Base-by-base conservation (phyloP, 495 filamentous ascomycete species). In the Cairneyella variabilis region DNA sequence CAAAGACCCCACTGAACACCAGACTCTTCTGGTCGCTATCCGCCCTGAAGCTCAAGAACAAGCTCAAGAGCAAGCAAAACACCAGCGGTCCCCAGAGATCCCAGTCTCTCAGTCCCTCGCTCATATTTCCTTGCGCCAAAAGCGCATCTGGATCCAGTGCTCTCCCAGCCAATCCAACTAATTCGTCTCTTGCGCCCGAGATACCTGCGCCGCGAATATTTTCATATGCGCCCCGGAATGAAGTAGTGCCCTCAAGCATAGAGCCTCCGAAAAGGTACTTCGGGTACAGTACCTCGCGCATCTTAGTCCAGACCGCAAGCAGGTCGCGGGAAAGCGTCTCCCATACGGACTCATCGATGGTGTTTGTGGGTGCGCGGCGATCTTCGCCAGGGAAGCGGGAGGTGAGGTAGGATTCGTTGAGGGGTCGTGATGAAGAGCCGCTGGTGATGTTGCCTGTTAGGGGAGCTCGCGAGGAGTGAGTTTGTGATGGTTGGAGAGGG, bases 281-380 rank as follows among this genome's bases (percentile, higher is more conserved):
- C 3, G 93, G 93, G 70, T 89, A 98, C 43, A 98, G 81, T n/a
- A 98, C 93, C 71, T 95, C 92, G 69, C 86, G 83, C 89, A 97
- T 90, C 77, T 97, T 97, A 71, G 87, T 84, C 90, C 93, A 97
- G 22, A 97, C 89, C 36, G 91, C 93, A 16, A 91, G 67, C 62
- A 97, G 73, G 68, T 99, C 93, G 50, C 93, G 85, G 37, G 86
- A 86, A 51, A 99, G 72, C 11, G 93, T 99, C 25, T 91, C 86
- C 93, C 92, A 97, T 42, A 97, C 93, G 8, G 78, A 88, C 70
- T 99, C 93, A 70, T 97, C 95, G 68, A 99, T 95, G 39, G 93
- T 99, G 72, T 93, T 95, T 51, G 82, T 82, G 11, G 90, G 82
- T 36, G 95, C 91, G 48, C 87, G 84, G n/a, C 93, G 89, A 74